These are phyloP conservation scores for Pichia deserticola DNA, from an alignment of 805 yeast species.

Conservation along the genomic window DNA sequence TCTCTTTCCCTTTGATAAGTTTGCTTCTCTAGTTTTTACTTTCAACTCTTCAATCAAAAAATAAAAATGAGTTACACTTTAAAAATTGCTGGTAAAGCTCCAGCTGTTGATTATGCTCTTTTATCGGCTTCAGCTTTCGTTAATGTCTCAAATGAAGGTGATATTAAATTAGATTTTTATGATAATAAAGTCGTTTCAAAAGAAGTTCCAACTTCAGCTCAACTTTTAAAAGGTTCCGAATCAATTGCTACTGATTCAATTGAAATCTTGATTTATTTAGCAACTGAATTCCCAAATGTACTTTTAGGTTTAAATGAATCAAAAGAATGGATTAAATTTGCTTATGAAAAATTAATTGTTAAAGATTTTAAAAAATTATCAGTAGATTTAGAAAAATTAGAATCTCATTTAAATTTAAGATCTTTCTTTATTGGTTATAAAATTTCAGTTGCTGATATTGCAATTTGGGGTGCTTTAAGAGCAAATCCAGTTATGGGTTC, in stretches of 20 bases:
- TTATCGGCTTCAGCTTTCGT: constrained; percentile 72
- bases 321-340: constrained; percentile 60
- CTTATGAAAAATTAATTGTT: constrained; percentile 59
- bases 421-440: constrained; percentile 65
- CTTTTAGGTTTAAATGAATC: constrained; percentile 33
- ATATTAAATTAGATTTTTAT: constrained; percentile 55
- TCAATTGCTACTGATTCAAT: constrained; percentile 33
- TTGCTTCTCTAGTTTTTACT: no score
- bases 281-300: constrained; percentile 44
- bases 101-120: constrained; percentile 69
- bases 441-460: constrained; percentile 73
- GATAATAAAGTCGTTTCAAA: constrained; percentile 63
- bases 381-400: constrained; percentile 69
- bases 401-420: constrained; percentile 76
- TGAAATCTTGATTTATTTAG: constrained; percentile 42
- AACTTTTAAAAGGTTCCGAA: constrained; percentile 38
- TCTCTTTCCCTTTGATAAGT: no score
- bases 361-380: constrained; percentile 87
- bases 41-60: no score
- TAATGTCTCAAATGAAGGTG: constrained; percentile 42
- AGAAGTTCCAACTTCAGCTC: constrained; percentile 33
- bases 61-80: constrained; percentile 44
- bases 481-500: constrained; percentile 92
- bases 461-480: constrained; percentile 89
- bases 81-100: constrained; percentile 80